Conservation (phyloP, 1,284 basidiomycete species). For the Trametes versicolor region DNA sequence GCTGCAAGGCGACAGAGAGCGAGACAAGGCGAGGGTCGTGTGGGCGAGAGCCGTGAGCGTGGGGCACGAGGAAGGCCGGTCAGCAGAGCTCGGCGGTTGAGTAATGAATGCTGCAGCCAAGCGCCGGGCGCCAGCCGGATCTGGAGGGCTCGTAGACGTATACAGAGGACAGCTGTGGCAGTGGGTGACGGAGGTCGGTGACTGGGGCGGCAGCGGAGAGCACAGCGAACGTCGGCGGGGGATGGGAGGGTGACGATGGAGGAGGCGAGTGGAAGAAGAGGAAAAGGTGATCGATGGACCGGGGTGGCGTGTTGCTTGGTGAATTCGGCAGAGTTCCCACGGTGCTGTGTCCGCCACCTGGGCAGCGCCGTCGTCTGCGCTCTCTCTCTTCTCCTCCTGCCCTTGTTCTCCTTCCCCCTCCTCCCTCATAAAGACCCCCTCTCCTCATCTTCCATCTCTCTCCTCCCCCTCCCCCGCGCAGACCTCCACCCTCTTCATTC, state of each 20-base stretch:
- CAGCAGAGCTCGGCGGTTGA: slow-evolving; percentile 15
- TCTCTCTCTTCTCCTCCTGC: slow-evolving; percentile 46
- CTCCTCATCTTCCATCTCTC: neutral
- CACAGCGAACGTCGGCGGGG: neutral
- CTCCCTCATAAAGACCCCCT: slow-evolving; percentile 3
- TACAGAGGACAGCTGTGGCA: neutral
- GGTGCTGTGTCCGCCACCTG: slow-evolving; percentile 40
- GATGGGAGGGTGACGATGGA: neutral
- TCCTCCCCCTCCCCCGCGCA: slow-evolving; percentile 28
- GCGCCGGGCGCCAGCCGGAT: slow-evolving; percentile 9
- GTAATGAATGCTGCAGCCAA: slow-evolving; percentile 19
- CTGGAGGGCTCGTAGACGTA: slow-evolving; percentile 4
- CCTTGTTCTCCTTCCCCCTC: slow-evolving; percentile 39
- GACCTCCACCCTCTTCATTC: slow-evolving; percentile 33
- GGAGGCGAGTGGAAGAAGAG: neutral
- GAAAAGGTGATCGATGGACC: slow-evolving; percentile 33
- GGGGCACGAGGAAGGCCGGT: slow-evolving; percentile 22
- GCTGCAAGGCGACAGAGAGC: slow-evolving; percentile 12
- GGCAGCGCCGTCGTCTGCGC: slow-evolving; percentile 39
- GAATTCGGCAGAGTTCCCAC: slow-evolving; percentile 35
- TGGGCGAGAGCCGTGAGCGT: slow-evolving; percentile 19
- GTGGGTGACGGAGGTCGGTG: neutral
- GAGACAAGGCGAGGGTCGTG: slow-evolving; percentile 18
- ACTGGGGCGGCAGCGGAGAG: neutral
- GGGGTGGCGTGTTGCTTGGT: slow-evolving; percentile 23